Conservation (phyloP, 495 filamentous ascomycete species). For the Entonaema liquescens region DNA sequence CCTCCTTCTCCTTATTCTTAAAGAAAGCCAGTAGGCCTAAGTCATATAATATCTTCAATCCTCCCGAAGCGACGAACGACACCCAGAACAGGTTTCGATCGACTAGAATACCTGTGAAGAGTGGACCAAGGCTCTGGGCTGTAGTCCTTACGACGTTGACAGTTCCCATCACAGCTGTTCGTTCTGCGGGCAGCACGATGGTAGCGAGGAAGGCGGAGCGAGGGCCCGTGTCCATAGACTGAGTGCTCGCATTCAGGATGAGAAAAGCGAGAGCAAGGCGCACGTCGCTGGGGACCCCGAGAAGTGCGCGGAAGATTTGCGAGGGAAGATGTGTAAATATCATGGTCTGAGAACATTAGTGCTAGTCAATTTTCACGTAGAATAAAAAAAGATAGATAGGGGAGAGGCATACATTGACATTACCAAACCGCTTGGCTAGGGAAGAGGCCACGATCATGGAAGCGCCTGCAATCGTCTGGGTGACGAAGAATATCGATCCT, state of each 20-base stretch:
- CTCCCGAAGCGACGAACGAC: constrained; percentile 77
- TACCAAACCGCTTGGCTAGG: constrained; percentile 77
- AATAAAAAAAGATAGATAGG: not conserved
- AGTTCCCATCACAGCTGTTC: constrained; percentile 82
- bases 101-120: constrained; percentile 76
- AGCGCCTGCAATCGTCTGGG: constrained; percentile 48
- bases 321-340: constrained; percentile 58
- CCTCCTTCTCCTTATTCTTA: constrained; percentile 49
- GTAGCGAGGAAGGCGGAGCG: constrained; percentile 82
- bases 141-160: constrained; percentile 75
- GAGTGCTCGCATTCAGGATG: constrained; percentile 58
- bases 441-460: constrained; percentile 70
- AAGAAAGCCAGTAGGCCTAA: constrained; percentile 77
- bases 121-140: constrained; percentile 70
- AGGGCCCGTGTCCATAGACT: constrained; percentile 85
- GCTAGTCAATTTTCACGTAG: not conserved
- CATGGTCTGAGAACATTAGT: constrained; percentile 51
- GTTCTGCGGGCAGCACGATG: constrained; percentile 74
- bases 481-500: constrained; percentile 71
- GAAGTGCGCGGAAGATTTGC: constrained; percentile 52
- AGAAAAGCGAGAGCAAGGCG: constrained; percentile 70
- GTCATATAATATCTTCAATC: constrained; percentile 76
- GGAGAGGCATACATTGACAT: constrained; percentile 62
- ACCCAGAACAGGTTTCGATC: constrained; percentile 71
- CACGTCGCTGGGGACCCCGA: constrained; percentile 50